A percentile compares a stretch with the other conserved stretches of the same genome.
phyloP scores from a whole-genome alignment of 306 rosid genomes.

The Rosa lucieae region DNA sequence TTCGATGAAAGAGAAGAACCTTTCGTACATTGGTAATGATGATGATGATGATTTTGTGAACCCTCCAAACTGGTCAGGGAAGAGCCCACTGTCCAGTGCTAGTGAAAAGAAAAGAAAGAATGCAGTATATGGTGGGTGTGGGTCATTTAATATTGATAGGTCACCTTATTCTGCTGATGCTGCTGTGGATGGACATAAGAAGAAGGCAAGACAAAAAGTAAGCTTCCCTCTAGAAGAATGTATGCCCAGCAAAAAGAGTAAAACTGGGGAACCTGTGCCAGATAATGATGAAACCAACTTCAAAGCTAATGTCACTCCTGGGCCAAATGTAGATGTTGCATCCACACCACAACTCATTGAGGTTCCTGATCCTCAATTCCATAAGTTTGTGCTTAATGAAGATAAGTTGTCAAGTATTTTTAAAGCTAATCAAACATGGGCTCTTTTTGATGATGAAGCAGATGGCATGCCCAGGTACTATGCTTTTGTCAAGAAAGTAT shows the following conservation, averaged over 20 bases:
- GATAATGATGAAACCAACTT: slow-evolving; percentile 31
- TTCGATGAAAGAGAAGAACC: not conserved
- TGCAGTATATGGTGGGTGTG: slow-evolving; percentile 18
- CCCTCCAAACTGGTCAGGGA: slow-evolving; percentile 39
- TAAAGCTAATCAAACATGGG: slow-evolving; percentile 64
- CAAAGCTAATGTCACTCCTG: slow-evolving; percentile 20
- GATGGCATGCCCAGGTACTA: slow-evolving; percentile 86
- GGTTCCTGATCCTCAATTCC: slow-evolving; percentile 73
- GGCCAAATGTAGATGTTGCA: slow-evolving; percentile 19
- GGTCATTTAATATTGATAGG: slow-evolving; percentile 15
- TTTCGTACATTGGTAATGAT: slow-evolving; percentile 14
- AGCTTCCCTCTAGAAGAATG: slow-evolving; percentile 26
- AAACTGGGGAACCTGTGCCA: slow-evolving; percentile 35
- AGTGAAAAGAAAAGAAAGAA: slow-evolving; percentile 29
- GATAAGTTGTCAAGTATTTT: slow-evolving; percentile 44
- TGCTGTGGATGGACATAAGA: slow-evolving; percentile 19
- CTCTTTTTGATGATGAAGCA: slow-evolving; percentile 49
- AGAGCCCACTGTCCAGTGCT: slow-evolving; percentile 24
- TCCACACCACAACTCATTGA: slow-evolving; percentile 9
- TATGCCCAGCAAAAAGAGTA: slow-evolving; percentile 23
- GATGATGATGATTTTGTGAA: slow-evolving; percentile 35
- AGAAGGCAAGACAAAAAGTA: slow-evolving; percentile 23
- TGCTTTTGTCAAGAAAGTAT: slow-evolving; percentile 59
- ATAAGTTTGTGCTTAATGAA: slow-evolving; percentile 50
- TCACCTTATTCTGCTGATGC: slow-evolving; percentile 28